Evolutionary conservation across 1,139 yeast species (phyloP), one percentile per base, ranked within the genome.

Genomic region (Taiozyma sp.): DNA sequence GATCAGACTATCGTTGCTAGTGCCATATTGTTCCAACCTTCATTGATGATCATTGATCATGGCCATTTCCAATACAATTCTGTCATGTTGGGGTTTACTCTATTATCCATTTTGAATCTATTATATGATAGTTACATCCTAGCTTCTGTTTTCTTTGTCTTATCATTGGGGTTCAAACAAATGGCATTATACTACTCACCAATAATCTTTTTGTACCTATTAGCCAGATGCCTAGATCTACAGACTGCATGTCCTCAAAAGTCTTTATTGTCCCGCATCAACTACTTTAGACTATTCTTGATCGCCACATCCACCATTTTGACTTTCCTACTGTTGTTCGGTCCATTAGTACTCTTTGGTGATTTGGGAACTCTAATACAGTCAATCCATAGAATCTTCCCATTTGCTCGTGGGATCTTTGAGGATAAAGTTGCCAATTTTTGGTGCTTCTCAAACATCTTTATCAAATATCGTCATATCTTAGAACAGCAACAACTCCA

Each of bases 391-490:
- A 77, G 99, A 57, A 85, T 93, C 32, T 93, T 93, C 67, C 99
- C 99, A 2, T 91, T 93, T 62, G 80, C 81, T 46, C 77, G 99
- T 63, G 99, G 99, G 0, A 75, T 95, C n/a, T 93, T 95, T 75
- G 99, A 93, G 67, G 99, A 93, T 65, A 93, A 93, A 67, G 99
- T 95, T 14, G 97, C 97, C 47, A 93, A 91, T 64, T 85, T 93
- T 61, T 93, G 99, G 99, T 91, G 99, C 67, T 85, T 95, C 10
- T 73, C 90, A 2, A 93, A 93, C 66, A 74, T 87, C 0, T 58
- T 89, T 13, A 66, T 91, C 63, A 93, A 93, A 65, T 85, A 89
- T 62, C 82, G 80, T 56, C 63, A 69, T 3, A 53, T 76, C 0
- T 84, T 87, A 58, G 68, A 80, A 2, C 72, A 75, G n/a, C 68